Conservation (phyloP, 805 yeast species). For the Sugiyamaella americana region DNA sequence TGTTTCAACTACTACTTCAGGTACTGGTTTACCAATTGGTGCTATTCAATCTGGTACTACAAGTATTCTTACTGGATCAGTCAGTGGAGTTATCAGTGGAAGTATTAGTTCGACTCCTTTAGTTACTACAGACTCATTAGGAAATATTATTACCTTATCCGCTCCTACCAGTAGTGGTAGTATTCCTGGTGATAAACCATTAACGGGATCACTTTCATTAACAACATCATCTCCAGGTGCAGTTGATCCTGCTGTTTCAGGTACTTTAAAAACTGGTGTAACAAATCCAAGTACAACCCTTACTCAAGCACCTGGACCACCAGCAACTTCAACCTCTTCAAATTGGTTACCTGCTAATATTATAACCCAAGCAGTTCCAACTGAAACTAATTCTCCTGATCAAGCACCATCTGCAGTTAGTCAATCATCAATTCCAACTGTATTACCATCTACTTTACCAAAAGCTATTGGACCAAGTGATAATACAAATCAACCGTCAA, state of each 20-base stretch:
- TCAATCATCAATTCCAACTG: constrained; percentile 13
- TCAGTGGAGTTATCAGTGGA: neutral
- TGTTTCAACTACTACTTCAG: constrained; percentile 4
- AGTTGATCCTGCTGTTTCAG: neutral
- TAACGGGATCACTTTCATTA: neutral
- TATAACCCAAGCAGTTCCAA: constrained; percentile 25
- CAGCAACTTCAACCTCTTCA: constrained; percentile 16
- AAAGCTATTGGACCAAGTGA: constrained; percentile 68
- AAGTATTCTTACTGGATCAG: neutral
- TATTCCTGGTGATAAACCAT: neutral
- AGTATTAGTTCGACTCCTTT: neutral
- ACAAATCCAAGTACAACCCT: neutral
- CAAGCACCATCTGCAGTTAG: constrained; percentile 8
- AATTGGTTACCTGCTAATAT: constrained; percentile 23
- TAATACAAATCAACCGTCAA: constrained; percentile 38
- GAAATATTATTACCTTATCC: neutral
- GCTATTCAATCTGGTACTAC: neutral
- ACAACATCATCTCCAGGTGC: neutral
- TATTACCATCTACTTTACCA: constrained; percentile 42
- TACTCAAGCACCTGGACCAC: neutral
- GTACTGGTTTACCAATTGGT: constrained; percentile 2
- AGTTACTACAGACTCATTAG: neutral
- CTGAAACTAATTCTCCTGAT: constrained; percentile 11
- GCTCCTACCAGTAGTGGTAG: neutral
- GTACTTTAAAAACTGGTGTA: neutral